A percentile compares a stretch with the other conserved stretches of the same genome.
Conservation (phyloP, 2,329 filamentous ascomycete genomes). For the Zymoseptoria tritici region DNA sequence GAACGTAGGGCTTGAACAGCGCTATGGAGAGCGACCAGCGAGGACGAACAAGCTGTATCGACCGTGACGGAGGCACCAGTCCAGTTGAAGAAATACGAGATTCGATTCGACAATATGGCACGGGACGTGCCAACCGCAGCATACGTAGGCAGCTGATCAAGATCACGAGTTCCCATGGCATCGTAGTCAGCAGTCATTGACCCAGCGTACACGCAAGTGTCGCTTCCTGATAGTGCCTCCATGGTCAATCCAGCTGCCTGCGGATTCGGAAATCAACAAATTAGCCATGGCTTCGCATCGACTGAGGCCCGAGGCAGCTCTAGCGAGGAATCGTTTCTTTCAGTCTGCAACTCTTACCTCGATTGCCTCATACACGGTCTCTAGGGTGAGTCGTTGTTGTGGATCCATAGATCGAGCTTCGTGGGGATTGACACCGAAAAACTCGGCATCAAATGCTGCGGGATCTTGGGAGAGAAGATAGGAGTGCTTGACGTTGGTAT, state of each 20-base stretch:
- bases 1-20: constrained; percentile 25
- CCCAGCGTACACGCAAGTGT: neutral
- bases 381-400: constrained; percentile 34
- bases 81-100: constrained; percentile 32
- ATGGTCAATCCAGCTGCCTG: neutral
- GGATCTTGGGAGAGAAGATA: constrained; percentile 27
- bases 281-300: neutral
- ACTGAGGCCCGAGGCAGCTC: neutral
- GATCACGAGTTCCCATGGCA: neutral
- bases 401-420: constrained; percentile 39
- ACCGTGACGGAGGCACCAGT: constrained; percentile 37
- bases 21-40: constrained; percentile 31
- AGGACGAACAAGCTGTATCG: constrained; percentile 42
- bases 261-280: too few species aligned
- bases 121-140: constrained; percentile 23
- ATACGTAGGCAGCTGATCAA: constrained; percentile 16
- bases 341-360: constrained; percentile 3
- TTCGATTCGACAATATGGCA: constrained; percentile 34
- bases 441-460: constrained; percentile 31
- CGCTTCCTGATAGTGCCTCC: neutral
- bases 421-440: constrained; percentile 36
- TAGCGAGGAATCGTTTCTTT: neutral
- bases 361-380: constrained; percentile 37
- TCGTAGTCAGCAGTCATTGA: neutral
- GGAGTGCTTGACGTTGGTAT: constrained; percentile 14